A percentile compares a stretch with the other conserved stretches of the same genome.
Conservation (phyloP, 2,329 filamentous ascomycete species). For the Fusarium sp. region DNA sequence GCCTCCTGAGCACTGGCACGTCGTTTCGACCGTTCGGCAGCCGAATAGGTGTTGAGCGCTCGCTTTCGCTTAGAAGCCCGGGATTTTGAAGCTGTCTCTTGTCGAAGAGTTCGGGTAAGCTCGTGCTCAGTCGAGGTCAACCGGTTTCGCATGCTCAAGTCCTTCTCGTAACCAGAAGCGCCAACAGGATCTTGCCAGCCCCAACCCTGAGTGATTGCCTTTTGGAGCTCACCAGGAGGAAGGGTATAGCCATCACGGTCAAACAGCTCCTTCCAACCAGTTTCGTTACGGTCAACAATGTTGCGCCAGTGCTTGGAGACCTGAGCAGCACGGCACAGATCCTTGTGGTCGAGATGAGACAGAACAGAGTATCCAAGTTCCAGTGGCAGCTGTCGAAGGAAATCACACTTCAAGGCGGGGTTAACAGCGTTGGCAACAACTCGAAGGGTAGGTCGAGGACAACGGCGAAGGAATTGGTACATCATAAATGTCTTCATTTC, state of each 20-base stretch:
- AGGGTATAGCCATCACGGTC: constrained; percentile 85
- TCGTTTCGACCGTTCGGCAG: constrained; percentile 66
- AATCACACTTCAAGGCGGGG: constrained; percentile 94
- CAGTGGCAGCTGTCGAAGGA: constrained; percentile 82
- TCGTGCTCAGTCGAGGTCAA: constrained; percentile 67
- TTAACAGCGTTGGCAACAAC: constrained; percentile 92
- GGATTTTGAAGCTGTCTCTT: constrained; percentile 58
- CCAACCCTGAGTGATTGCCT: constrained; percentile 92
- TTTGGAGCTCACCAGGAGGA: constrained; percentile 83
- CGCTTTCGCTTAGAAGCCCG: constrained; percentile 70
- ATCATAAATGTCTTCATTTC: constrained; percentile 96
- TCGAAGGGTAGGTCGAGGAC: constrained; percentile 87
- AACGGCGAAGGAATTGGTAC: constrained; percentile 92
- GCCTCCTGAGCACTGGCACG: constrained; percentile 63
- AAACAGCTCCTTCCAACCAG: constrained; percentile 93
- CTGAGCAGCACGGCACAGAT: constrained; percentile 89
- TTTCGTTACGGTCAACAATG: constrained; percentile 92
- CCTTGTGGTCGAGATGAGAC: constrained; percentile 85
- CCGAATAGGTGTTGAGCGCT: constrained; percentile 58
- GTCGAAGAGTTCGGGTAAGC: constrained; percentile 57
- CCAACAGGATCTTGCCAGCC: constrained; percentile 93
- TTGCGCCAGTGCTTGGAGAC: constrained; percentile 95
- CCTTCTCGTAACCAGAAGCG: constrained; percentile 79
- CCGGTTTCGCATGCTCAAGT: constrained; percentile 73
- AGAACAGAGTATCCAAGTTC: constrained; percentile 91